Conservation (phyloP, 1,284 basidiomycete genomes). For the Trichosporon sp. region DNA sequence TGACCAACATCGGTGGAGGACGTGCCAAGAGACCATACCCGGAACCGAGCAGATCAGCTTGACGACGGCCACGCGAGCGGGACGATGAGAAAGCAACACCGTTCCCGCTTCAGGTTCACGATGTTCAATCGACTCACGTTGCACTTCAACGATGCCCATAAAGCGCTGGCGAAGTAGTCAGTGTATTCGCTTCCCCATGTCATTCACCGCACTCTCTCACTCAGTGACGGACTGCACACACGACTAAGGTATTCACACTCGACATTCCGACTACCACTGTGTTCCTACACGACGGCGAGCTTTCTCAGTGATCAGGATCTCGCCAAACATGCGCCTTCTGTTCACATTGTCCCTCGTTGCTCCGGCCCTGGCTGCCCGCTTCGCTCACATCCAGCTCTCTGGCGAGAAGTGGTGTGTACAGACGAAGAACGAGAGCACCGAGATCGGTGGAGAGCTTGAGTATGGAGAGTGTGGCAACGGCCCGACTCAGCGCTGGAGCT, state of each 20-base stretch:
- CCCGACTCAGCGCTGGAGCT: neutral
- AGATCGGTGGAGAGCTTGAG: neutral
- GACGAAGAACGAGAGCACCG: neutral
- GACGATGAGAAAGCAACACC: neutral
- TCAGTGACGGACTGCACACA: too few relatives aligned
- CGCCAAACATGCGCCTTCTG: conserved; percentile 2
- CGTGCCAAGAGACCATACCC: neutral
- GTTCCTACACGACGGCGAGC: neutral
- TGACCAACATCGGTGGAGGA: too few relatives aligned
- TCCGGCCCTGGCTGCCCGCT: neutral
- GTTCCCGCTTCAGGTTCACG: neutral
- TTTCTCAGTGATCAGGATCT: neutral
- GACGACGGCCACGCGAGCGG: neutral
- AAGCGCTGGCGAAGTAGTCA: neutral
- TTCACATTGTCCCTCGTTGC: conserved; percentile 1
- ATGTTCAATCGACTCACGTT: neutral
- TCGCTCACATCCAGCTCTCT: neutral
- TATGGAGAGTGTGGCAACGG: neutral
- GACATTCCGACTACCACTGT: neutral
- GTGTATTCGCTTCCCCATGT: neutral
- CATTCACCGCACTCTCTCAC: neutral
- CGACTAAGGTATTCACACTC: too few relatives aligned
- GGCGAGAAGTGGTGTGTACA: neutral
- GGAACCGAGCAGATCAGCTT: neutral
- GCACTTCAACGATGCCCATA: neutral